A percentile compares a stretch with the other conserved stretches of the same genome.
Evolutionary conservation across 164 flowering plant genomes (phyloP).

Genomic region (Sextonia rubra): DNA sequence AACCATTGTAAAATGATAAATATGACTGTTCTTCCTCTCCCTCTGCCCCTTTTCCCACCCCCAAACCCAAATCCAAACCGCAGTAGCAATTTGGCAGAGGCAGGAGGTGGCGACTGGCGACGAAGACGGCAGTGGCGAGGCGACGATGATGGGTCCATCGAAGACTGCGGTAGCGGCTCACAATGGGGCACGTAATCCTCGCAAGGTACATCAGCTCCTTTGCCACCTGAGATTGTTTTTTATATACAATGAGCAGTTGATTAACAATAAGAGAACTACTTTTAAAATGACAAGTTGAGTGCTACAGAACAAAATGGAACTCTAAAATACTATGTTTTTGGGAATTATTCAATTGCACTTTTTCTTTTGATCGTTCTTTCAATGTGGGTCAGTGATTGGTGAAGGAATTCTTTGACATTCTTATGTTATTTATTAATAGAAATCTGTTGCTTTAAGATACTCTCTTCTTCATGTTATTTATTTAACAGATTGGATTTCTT

Average conservation of each 20-base stretch:
- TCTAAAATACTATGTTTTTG: background rate
- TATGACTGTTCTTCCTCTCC: too few species aligned
- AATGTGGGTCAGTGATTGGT: background rate
- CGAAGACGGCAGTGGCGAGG: too few species aligned
- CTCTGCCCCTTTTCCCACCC: too few species aligned
- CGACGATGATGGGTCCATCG: slow-evolving; percentile 38
- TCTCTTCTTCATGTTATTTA: too few species aligned
- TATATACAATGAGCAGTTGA: background rate
- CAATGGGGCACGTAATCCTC: slow-evolving; percentile 43
- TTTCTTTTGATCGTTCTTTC: background rate
- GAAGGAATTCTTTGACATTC: background rate
- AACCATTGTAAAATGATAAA: too few species aligned
- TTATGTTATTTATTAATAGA: too few species aligned
- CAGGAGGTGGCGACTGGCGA: too few species aligned
- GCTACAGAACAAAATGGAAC: background rate
- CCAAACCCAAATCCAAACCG: too few species aligned
- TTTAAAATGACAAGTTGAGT: too few species aligned
- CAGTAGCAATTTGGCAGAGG: too few species aligned
- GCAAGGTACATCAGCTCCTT: slow-evolving; percentile 45
- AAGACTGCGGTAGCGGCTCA: slow-evolving; percentile 44
- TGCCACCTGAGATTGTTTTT: slow-evolving; percentile 21
- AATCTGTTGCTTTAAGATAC: too few species aligned
- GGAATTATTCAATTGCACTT: background rate
- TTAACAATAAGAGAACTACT: background rate
- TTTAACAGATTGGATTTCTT: too few species aligned